Evolutionary conservation across 371 early-diverging fungal species (phyloP), one percentile per base, ranked within the genome.

Genomic region (Mortierella sp.): DNA sequence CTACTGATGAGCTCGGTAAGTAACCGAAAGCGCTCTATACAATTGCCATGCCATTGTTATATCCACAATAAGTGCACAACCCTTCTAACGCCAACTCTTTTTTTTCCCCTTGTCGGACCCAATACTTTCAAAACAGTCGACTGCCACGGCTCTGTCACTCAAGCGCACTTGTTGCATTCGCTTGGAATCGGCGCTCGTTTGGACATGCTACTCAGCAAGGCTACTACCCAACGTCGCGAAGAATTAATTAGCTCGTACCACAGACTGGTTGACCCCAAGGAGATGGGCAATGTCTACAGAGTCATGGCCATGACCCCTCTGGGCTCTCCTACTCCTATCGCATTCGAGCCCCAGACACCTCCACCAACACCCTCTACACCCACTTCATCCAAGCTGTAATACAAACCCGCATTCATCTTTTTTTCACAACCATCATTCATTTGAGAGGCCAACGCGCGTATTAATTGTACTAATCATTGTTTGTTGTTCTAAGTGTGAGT

Each of bases 111-210:
- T 38, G 42, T 38, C 42, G 42, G 42, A 38, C 3, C 47, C 50
- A 50, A 50, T 26, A 55, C 34, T 73, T 26, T 50, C 44, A 65
- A 48, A 38, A 26, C 63, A 88, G 95, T 92, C 7, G 77, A 82
- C 26, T 88, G 93, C 50, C 92, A 92, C 88, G 98, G 98, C 0
- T 97, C 98, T 7, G 87, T 97, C 7, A 95, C 96, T 13, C 99
- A 99, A 88, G 91, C 93, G 11, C 84, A 92, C 42, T 96, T 98
- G 81, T 87, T 99, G 34, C 93, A 95, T 47, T 87, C 92, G 9
- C 91, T 99, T 83, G 99, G 99, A 19, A 97, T 99, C 60, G 93
- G 93, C 65, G 89, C 92, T 0, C 92, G 99, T 13, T 84, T 97
- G 48, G 84, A 94, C 81, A 91, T 92, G 89, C 90, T 99, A 54